Percentiles rank a stretch among this genome's conserved stretches.
These are phyloP conservation scores for Arthrinium puccinioides DNA, from an alignment of 2,329 filamentous ascomycete species.

Conservation along the genomic window DNA sequence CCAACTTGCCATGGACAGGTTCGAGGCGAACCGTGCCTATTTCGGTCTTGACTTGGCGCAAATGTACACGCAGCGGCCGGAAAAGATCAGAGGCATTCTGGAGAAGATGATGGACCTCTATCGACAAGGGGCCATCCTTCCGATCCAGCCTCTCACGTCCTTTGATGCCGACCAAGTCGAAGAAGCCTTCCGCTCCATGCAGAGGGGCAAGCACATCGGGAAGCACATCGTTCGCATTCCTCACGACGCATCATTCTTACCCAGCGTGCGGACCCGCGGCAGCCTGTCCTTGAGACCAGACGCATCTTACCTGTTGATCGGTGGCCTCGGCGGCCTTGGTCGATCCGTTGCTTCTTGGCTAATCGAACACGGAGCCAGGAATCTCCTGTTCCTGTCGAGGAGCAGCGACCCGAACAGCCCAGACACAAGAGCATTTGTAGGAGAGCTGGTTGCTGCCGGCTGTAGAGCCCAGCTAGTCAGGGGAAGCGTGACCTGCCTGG, in stretches of 20 bases:
- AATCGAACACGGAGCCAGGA: background rate
- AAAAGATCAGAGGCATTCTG: slow-evolving; percentile 7
- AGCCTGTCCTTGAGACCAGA: background rate
- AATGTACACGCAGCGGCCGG: slow-evolving; percentile 6
- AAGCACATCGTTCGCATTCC: slow-evolving; percentile 28
- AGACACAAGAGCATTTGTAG: background rate
- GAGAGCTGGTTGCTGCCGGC: background rate
- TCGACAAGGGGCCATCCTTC: slow-evolving; percentile 8
- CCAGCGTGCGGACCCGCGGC: background rate
- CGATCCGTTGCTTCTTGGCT: background rate
- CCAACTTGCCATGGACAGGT: slow-evolving; percentile 35
- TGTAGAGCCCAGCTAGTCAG: background rate
- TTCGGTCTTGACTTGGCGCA: slow-evolving; percentile 24
- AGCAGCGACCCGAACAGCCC: background rate
- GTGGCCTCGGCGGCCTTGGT: background rate
- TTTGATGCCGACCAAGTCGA: slow-evolving; percentile 17
- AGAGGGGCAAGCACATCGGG: slow-evolving; percentile 31
- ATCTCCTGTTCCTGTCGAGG: background rate
- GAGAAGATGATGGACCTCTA: slow-evolving; percentile 8
- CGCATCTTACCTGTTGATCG: background rate
- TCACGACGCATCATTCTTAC: slow-evolving; percentile 4
- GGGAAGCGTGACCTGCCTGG: background rate
- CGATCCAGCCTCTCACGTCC: slow-evolving; percentile 12
- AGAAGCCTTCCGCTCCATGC: slow-evolving; percentile 29
- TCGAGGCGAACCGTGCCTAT: slow-evolving; percentile 28